Evolutionary conservation across 805 yeast genomes (phyloP), one percentile per base, ranked within the genome.

Genomic region (Kazachstania taianensis): DNA sequence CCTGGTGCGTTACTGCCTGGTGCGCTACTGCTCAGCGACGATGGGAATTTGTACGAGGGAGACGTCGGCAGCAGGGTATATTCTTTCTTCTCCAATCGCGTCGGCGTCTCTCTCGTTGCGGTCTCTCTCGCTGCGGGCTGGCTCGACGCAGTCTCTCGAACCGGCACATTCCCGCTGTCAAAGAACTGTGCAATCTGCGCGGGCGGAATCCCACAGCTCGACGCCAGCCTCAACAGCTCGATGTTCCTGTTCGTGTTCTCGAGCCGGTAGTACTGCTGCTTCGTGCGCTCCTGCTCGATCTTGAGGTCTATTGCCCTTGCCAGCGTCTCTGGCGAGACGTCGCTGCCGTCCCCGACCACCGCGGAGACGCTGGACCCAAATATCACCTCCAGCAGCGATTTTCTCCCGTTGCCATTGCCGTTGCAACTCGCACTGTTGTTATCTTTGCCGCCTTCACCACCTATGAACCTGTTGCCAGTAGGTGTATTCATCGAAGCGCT

Each of bases 281-380:
- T 80, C 2, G 96, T 80, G 30, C 70, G 67, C 53, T 87, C 96
- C 50, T 81, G 89, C 52, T 84, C 86, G 3, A 73, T 55, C 35
- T 75, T 67, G 20, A 80, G 66, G 23, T 67, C 66, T 25, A 84
- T 57, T 0, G 85, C 77, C 43, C 71, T 73, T 18, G 65, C 54
- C 20, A 78, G 65, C 3, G 85, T 69, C 7, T 66, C 63, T 37
- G 79, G 81, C 6, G 78, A 61, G 47, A 63, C 68, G 1, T 76
- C 74, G 23, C 16, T 15, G n/a, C 19, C 16, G 16, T 34, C 28
- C 6, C 16, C 24, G 13, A 20, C 31, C 28, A 26, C n/a, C 24
- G 61, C 54, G 6, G 64, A 49, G 10, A 73, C 62, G 20, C 70
- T 63, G 3, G 73, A 63, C 1, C 85, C 86, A 25, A 80, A 57